phyloP scores from a whole-genome alignment of 345 rosid genomes.

The Streptanthus diversifolius region DNA sequence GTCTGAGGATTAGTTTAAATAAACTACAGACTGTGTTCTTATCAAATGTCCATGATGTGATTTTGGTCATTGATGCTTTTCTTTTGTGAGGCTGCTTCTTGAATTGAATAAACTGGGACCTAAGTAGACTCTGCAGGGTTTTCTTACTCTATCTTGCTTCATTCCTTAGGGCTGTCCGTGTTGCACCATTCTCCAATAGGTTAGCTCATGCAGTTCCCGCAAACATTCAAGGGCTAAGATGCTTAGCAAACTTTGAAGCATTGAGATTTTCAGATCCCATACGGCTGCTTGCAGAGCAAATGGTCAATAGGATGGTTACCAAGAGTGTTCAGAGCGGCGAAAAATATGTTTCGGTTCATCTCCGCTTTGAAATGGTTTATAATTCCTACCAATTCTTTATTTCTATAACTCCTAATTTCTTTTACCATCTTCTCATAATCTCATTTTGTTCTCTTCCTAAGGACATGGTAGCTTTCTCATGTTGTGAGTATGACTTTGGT shows the following conservation, averaged over 20 bases:
- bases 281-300: slow-evolving; percentile 77
- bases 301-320: slow-evolving; percentile 83
- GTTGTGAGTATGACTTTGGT: slow-evolving; percentile 96
- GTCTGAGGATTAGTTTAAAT: slow-evolving; percentile 3
- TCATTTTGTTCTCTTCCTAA: slow-evolving; percentile 27
- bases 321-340: slow-evolving; percentile 65
- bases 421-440: background rate
- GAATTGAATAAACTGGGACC: slow-evolving; percentile 2
- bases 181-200: slow-evolving; percentile 97
- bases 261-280: slow-evolving; percentile 81
- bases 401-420: background rate
- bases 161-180: slow-evolving; percentile 81
- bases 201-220: slow-evolving; percentile 85
- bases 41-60: background rate
- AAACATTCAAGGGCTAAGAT: slow-evolving; percentile 70
- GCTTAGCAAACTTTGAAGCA: slow-evolving; percentile 84
- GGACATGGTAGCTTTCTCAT: slow-evolving; percentile 99
- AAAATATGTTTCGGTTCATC: slow-evolving; percentile 94
- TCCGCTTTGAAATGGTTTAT: slow-evolving; percentile 82
- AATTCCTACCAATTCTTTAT: slow-evolving; percentile 14
- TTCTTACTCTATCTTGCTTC: slow-evolving; percentile 11
- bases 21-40: background rate
- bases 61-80: slow-evolving; percentile 1
- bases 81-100: background rate
- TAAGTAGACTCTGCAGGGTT: background rate